phyloP scores from a whole-genome alignment of 2,329 filamentous ascomycete genomes.

The Dactylellina cionopaga region DNA sequence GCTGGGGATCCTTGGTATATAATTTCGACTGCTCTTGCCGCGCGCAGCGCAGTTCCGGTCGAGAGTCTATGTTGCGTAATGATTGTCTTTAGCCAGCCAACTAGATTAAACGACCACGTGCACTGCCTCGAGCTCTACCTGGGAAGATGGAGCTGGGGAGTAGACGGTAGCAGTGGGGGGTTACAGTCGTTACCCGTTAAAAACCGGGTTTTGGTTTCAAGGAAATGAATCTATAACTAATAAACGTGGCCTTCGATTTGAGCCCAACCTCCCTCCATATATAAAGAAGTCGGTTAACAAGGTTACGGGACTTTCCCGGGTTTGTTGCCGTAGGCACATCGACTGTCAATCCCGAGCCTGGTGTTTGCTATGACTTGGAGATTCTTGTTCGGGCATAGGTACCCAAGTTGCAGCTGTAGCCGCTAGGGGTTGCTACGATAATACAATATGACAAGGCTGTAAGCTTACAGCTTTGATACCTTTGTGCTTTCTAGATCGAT shows the following conservation, averaged over 20 bases:
- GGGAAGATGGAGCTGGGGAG: background rate
- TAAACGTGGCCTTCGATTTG: too few relatives aligned
- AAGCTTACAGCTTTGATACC: background rate
- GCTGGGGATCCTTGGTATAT: slow-evolving; percentile 13
- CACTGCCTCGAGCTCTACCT: slow-evolving; percentile 14
- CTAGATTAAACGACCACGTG: slow-evolving; percentile 13
- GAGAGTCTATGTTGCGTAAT: background rate
- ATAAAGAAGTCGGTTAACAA: background rate
- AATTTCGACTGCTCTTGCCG: background rate
- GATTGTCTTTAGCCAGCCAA: slow-evolving; percentile 7
- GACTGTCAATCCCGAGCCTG: background rate
- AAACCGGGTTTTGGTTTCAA: slow-evolving; percentile 37
- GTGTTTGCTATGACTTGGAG: background rate
- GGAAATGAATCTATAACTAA: too few relatives aligned
- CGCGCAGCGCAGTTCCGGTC: too few relatives aligned
- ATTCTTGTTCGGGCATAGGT: slow-evolving; percentile 19
- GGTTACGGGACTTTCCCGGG: background rate
- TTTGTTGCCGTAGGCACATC: background rate
- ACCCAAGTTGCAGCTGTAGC: background rate
- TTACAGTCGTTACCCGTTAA: background rate
- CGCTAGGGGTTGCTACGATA: background rate
- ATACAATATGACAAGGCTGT: background rate
- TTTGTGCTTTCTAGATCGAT: background rate
- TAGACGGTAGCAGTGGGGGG: background rate
- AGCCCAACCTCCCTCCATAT: slow-evolving; percentile 16